These are phyloP conservation scores for Kwoniella heveanensis DNA, from an alignment of 768 basidiomycete species.

Conservation along the genomic window DNA sequence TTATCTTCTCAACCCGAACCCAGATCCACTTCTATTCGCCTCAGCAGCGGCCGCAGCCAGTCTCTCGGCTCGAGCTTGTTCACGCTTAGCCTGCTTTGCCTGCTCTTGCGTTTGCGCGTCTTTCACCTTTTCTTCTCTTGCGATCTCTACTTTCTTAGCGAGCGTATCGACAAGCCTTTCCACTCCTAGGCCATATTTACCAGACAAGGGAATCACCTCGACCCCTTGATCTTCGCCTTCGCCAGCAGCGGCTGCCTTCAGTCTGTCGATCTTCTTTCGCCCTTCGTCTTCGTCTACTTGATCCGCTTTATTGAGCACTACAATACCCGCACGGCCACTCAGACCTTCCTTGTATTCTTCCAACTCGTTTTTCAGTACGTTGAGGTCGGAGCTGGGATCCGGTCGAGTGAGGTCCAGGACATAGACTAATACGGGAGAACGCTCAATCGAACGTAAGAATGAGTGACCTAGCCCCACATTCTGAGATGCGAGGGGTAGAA, in stretches of 20 bases:
- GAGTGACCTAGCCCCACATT: conserved; percentile 92
- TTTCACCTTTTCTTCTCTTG: conserved; percentile 11
- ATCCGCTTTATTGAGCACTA: conserved; percentile 96
- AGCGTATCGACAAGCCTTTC: conserved; percentile 69
- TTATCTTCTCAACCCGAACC: conserved; percentile 6
- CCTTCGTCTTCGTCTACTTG: conserved; percentile 62
- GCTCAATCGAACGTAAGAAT: conserved; percentile 89
- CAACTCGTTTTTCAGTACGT: conserved; percentile 74
- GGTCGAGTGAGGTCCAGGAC: conserved; percentile 82
- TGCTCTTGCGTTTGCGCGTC: conserved; percentile 2
- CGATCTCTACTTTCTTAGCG: conserved; percentile 60
- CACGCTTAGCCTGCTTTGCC: background rate
- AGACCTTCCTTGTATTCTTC: conserved; percentile 74
- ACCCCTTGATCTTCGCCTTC: no score
- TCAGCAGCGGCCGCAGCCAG: background rate
- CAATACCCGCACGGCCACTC: conserved; percentile 72
- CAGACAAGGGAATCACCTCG: conserved; percentile 75
- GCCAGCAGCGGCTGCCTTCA: conserved; percentile 61
- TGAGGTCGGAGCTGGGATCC: conserved; percentile 76
- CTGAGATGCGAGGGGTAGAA: conserved; percentile 78
- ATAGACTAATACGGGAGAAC: conserved; percentile 84
- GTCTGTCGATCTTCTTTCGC: conserved; percentile 23
- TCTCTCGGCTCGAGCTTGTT: background rate
- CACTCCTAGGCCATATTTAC: conserved; percentile 82
- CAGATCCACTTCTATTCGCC: background rate